Percentiles rank a stretch among this genome's conserved stretches.
These are phyloP conservation scores for Saccharata proteae DNA, from an alignment of 2,329 filamentous ascomycete genomes.

Conservation along the genomic window DNA sequence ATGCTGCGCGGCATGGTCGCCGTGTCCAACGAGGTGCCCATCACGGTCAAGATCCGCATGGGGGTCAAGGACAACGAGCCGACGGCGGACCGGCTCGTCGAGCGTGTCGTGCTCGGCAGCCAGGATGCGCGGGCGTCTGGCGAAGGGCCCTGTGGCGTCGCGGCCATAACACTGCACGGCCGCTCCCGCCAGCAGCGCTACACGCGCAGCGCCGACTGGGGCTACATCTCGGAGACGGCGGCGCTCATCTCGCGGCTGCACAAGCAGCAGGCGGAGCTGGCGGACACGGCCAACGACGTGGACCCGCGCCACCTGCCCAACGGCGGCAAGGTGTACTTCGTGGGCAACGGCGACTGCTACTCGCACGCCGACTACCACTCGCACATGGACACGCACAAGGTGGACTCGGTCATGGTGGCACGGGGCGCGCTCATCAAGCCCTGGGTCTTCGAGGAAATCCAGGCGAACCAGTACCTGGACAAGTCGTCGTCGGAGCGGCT, in stretches of 20 bases:
- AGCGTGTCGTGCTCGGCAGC: constrained; percentile 71
- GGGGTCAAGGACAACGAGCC: constrained; percentile 71
- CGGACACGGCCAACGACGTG: constrained; percentile 67
- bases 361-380: constrained; percentile 80
- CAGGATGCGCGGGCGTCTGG: constrained; percentile 54
- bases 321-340: constrained; percentile 68
- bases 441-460: constrained; percentile 97
- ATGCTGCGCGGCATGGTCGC: constrained; percentile 94
- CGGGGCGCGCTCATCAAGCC: constrained; percentile 93
- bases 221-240: constrained; percentile 83
- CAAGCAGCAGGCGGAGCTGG: constrained; percentile 48
- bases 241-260: constrained; percentile 73
- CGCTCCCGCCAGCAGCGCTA: constrained; percentile 91
- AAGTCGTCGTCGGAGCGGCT: constrained; percentile 85
- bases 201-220: constrained; percentile 84
- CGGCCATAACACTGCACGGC: constrained; percentile 91
- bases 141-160: constrained; percentile 69
- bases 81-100: constrained; percentile 68
- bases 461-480: constrained; percentile 83
- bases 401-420: constrained; percentile 96
- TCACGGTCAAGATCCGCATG: constrained; percentile 90
- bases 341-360: constrained; percentile 94
- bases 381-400: constrained; percentile 62
- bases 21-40: constrained; percentile 79
- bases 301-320: constrained; percentile 62